Conservation (phyloP, 2,329 filamentous ascomycete genomes). For the Didymella exigua region DNA sequence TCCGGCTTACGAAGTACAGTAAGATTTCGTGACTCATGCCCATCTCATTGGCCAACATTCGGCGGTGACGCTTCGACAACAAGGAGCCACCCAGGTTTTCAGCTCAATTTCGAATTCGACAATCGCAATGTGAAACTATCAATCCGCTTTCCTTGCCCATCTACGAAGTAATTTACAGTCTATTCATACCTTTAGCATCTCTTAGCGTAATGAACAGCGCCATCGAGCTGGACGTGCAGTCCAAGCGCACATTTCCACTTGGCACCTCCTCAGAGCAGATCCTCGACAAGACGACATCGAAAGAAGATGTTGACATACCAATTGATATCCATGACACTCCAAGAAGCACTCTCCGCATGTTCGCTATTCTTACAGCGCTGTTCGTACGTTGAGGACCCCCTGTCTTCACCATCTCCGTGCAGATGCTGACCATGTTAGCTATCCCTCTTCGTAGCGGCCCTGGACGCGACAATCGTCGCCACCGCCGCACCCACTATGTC, state of each 20-base stretch:
- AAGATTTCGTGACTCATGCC: not conserved
- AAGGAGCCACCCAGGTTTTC: slow-evolving; percentile 14
- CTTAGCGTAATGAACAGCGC: slow-evolving; percentile 8
- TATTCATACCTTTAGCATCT: too few relatives aligned
- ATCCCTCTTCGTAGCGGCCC: slow-evolving; percentile 50
- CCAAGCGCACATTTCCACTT: not conserved
- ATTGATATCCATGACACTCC: slow-evolving; percentile 14
- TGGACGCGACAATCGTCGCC: slow-evolving; percentile 64
- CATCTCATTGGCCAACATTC: not conserved
- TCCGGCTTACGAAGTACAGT: slow-evolving; percentile 1
- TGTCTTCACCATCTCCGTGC: not conserved
- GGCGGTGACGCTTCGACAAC: not conserved
- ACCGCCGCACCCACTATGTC: slow-evolving; percentile 71
- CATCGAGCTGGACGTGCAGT: slow-evolving; percentile 6
- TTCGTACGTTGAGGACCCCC: slow-evolving; percentile 33
- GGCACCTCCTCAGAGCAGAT: slow-evolving; percentile 4
- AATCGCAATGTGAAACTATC: not conserved
- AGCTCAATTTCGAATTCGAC: not conserved
- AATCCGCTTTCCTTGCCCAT: too few relatives aligned
- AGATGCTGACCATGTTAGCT: slow-evolving; percentile 29
- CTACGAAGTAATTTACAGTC: too few relatives aligned
- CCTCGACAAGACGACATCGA: not conserved
- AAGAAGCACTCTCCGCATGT: slow-evolving; percentile 35
- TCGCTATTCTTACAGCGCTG: slow-evolving; percentile 39
- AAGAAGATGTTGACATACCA: not conserved